A percentile compares a stretch with the other conserved stretches of the same genome.
Evolutionary conservation across 306 rosid genomes (phyloP).

Genomic region (Datisca glomerata): DNA sequence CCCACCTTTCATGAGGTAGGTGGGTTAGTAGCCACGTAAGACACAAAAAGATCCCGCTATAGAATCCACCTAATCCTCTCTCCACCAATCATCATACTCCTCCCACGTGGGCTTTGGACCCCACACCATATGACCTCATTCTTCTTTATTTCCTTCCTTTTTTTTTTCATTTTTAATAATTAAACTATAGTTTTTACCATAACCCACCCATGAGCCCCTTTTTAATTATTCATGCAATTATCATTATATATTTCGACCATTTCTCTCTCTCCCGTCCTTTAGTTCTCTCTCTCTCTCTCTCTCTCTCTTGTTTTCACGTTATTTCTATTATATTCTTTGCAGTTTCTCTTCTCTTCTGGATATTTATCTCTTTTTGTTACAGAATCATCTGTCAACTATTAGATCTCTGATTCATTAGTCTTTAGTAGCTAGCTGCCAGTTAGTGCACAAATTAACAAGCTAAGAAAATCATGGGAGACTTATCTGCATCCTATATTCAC

Average conservation of each 20-base stretch:
- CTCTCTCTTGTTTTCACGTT: no score
- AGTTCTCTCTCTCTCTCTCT: no score
- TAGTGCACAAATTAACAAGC: neutral
- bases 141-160: slow-evolving; percentile 6
- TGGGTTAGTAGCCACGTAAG: slow-evolving; percentile 39
- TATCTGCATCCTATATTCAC: slow-evolving; percentile 77
- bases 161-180: neutral
- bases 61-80: slow-evolving; percentile 74
- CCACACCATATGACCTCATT: slow-evolving; percentile 16
- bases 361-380: no score
- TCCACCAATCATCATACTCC: slow-evolving; percentile 55
- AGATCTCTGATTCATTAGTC: no score
- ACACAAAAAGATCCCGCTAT: slow-evolving; percentile 13
- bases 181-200: neutral
- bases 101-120: slow-evolving; percentile 80
- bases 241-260: neutral
- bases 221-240: neutral
- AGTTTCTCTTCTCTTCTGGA: no score
- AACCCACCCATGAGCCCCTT: neutral
- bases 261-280: neutral
- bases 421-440: neutral
- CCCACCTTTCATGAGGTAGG: slow-evolving; percentile 47
- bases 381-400: no score
- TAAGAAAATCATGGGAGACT: slow-evolving; percentile 34
- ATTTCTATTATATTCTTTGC: no score